phyloP scores from a whole-genome alignment of 768 basidiomycete genomes.

The Kwoniella mangroviensis region DNA sequence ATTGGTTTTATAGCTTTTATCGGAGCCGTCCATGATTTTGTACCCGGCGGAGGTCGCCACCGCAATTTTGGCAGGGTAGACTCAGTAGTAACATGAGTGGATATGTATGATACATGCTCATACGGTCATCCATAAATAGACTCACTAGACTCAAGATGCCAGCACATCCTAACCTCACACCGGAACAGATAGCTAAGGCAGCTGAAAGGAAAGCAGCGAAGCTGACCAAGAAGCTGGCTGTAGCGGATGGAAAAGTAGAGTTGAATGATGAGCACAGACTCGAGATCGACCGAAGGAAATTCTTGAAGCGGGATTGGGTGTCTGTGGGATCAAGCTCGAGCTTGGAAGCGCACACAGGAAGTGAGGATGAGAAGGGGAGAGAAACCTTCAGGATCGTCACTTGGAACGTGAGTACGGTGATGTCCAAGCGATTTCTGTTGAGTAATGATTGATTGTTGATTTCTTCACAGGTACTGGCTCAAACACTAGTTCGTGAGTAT shows the following conservation, averaged over 20 bases:
- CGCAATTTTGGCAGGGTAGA: no score
- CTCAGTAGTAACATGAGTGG: no score
- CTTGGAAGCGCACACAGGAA: no score
- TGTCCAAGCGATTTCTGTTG: background rate
- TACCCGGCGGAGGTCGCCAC: no score
- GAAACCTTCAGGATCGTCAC: constrained; percentile 42
- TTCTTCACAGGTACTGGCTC: constrained; percentile 48
- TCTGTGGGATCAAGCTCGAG: background rate
- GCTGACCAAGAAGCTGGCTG: constrained; percentile 41
- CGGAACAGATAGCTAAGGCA: constrained; percentile 39
- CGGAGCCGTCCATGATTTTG: no score
- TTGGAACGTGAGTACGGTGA: constrained; percentile 50
- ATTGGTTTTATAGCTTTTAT: no score
- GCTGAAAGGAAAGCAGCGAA: constrained; percentile 47
- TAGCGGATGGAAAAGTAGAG: constrained; percentile 7
- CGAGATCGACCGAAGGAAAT: constrained; percentile 29
- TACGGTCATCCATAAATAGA: background rate
- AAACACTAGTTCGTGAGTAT: constrained; percentile 53
- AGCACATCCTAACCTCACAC: constrained; percentile 35
- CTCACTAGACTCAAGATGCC: constrained; percentile 10
- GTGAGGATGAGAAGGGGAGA: background rate
- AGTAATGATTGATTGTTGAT: background rate
- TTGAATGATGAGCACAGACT: constrained; percentile 21
- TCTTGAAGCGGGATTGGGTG: constrained; percentile 49
- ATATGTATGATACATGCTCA: no score